Conservation (phyloP, 2,329 filamentous ascomycete genomes). For the Leptographium lundbergii region DNA sequence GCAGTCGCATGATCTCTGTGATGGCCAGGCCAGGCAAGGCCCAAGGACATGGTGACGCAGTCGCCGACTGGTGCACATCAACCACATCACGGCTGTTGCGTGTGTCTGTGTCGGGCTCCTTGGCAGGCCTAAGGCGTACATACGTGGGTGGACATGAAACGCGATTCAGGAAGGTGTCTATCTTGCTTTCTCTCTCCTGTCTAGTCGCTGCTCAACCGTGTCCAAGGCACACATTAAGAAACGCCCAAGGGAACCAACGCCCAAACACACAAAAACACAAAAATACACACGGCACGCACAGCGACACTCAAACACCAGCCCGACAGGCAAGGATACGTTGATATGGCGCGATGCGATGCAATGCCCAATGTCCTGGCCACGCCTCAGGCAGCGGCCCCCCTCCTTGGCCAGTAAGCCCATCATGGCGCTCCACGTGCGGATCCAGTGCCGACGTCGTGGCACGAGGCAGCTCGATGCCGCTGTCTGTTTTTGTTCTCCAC, state of each 20-base stretch:
- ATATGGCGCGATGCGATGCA: background rate
- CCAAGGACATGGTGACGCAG: background rate
- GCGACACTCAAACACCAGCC: background rate
- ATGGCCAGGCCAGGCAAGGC: background rate
- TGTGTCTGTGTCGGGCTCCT: background rate
- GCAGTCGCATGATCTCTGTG: background rate
- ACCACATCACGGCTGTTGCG: background rate
- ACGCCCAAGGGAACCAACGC: background rate
- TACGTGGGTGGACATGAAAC: background rate
- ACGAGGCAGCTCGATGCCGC: background rate
- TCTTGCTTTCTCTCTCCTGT: background rate
- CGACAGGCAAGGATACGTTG: background rate
- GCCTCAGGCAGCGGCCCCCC: background rate
- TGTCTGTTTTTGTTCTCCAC: too few species aligned
- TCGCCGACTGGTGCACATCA: background rate
- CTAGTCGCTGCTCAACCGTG: background rate
- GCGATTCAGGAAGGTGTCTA: background rate
- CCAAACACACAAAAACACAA: background rate
- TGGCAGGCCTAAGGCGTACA: background rate
- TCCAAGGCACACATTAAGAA: background rate
- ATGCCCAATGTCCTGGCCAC: background rate
- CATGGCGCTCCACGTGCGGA: background rate
- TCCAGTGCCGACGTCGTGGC: conserved; percentile 1
- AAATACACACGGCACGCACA: too few species aligned
- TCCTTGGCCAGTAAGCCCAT: background rate